These are phyloP conservation scores for Curvularia sp. DNA, from an alignment of 2,329 filamentous ascomycete genomes.

Conservation along the genomic window DNA sequence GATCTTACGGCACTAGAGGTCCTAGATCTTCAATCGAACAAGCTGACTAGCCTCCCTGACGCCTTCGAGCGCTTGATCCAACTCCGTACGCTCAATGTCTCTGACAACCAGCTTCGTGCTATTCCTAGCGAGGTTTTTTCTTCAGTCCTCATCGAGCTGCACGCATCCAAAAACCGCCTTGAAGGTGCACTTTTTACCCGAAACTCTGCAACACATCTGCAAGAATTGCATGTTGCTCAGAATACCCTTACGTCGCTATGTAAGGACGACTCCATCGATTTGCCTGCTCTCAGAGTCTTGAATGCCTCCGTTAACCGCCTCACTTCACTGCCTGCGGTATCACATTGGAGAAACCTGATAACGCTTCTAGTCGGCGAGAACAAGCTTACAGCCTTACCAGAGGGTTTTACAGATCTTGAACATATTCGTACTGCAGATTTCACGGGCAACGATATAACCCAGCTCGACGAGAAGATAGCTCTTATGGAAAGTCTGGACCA, in stretches of 20 bases:
- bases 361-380: conserved; percentile 85
- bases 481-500: conserved; percentile 79
- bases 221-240: conserved; percentile 77
- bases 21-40: conserved; percentile 83
- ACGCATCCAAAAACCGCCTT: conserved; percentile 79
- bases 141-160: conserved; percentile 73
- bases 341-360: conserved; percentile 74
- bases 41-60: conserved; percentile 73
- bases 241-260: conserved; percentile 71
- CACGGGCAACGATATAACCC: conserved; percentile 80
- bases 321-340: conserved; percentile 73
- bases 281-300: conserved; percentile 77
- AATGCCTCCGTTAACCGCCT: conserved; percentile 84
- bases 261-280: conserved; percentile 59
- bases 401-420: conserved; percentile 72
- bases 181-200: conserved; percentile 73
- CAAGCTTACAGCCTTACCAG: conserved; percentile 75
- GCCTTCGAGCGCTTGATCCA: conserved; percentile 70
- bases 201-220: conserved; percentile 67
- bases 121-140: conserved; percentile 75
- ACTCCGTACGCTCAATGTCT: conserved; percentile 79
- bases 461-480: conserved; percentile 77
- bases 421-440: conserved; percentile 81
- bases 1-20: conserved; percentile 75
- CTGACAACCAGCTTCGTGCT: conserved; percentile 76